phyloP scores from a whole-genome alignment of 2,329 filamentous ascomycete genomes.

The Nothomitra cinnamomea region DNA sequence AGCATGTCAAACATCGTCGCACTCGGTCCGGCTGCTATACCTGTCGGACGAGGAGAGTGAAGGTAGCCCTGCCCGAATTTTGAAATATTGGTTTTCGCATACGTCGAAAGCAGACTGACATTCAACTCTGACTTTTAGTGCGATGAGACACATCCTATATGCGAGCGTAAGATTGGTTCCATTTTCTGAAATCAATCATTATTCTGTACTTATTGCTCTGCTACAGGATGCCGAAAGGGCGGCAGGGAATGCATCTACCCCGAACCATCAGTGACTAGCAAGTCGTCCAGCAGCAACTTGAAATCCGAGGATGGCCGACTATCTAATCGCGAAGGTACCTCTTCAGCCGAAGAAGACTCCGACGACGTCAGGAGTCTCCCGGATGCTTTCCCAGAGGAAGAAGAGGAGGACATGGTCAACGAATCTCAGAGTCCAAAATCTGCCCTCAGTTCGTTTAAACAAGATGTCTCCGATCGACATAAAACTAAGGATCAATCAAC shows the following conservation, averaged over 20 bases:
- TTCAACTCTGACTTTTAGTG: constrained; percentile 39
- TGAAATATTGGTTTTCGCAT: constrained; percentile 1
- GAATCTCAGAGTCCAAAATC: not conserved
- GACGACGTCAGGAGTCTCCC: constrained; percentile 23
- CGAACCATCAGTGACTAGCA: constrained; percentile 39
- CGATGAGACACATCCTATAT: constrained; percentile 74
- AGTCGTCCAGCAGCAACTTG: constrained; percentile 22
- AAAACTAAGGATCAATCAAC: not conserved
- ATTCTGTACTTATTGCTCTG: constrained; percentile 6
- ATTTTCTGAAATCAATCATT: constrained; percentile 3
- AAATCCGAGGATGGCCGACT: constrained; percentile 11
- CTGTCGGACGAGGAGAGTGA: constrained; percentile 76
- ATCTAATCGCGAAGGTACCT: constrained; percentile 25
- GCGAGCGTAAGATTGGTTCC: constrained; percentile 42
- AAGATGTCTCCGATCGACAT: constrained; percentile 16
- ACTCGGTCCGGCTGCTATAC: constrained; percentile 91
- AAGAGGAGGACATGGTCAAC: not conserved
- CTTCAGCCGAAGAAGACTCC: constrained; percentile 33
- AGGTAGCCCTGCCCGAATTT: constrained; percentile 25
- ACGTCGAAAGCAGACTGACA: not conserved
- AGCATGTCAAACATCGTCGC: constrained; percentile 80
- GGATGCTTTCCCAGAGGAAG: constrained; percentile 26
- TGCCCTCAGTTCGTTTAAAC: constrained; percentile 10
- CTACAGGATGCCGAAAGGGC: constrained; percentile 68
- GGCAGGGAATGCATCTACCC: constrained; percentile 84